Percentiles rank a stretch among this genome's conserved stretches.
Conservation (phyloP, 208 protist genomes). For the Porcisia hertigi region DNA sequence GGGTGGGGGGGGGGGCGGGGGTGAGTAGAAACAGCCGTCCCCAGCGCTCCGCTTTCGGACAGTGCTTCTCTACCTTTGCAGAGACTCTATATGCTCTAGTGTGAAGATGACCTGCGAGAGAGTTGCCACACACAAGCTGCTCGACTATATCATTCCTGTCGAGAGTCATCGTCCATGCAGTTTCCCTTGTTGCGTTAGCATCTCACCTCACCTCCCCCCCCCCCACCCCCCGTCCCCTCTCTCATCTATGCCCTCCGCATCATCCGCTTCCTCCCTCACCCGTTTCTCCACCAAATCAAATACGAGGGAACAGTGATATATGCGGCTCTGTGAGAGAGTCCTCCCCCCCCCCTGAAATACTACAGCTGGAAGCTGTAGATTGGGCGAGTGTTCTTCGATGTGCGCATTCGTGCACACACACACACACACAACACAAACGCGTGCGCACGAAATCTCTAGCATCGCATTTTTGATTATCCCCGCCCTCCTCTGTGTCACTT, state of each 20-base stretch:
- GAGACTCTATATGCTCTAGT: no score
- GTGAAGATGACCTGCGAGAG: no score
- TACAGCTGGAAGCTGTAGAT: not conserved
- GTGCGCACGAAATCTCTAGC: not conserved
- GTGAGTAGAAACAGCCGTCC: no score
- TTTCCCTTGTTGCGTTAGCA: not conserved
- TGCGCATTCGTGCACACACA: not conserved
- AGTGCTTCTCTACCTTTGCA: no score
- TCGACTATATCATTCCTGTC: not conserved
- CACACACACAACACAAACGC: constrained; percentile 5
- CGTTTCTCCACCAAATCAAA: not conserved
- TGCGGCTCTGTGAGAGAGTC: not conserved
- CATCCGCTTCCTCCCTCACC: not conserved
- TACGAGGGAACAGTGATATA: not conserved
- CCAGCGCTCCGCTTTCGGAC: no score
- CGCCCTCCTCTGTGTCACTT: not conserved
- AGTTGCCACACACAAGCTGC: not conserved
- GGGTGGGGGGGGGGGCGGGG: no score
- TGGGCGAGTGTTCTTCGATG: not conserved
- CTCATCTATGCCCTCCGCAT: not conserved
- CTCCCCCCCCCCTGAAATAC: not conserved
- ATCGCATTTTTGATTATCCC: not conserved
- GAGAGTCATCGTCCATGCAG: not conserved
- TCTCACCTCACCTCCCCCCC: no score
- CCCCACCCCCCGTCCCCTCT: not conserved